A percentile compares a stretch with the other conserved stretches of the same genome.
phyloP scores from a whole-genome alignment of 495 filamentous ascomycete species.

The Echria macrotheca region DNA sequence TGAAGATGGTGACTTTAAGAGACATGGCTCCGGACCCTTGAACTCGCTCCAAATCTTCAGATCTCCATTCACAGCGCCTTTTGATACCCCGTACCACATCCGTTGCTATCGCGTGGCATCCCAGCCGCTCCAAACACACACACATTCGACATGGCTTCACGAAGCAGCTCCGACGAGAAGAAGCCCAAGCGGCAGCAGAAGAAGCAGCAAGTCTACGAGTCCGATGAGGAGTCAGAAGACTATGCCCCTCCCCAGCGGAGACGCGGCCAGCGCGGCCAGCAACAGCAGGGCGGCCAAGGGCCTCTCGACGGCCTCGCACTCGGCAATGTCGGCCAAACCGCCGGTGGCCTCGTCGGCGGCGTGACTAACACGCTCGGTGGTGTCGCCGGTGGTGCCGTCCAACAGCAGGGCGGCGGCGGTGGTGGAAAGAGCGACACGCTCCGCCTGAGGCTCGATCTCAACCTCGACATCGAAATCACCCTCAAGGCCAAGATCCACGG shows the following conservation, averaged over 20 bases:
- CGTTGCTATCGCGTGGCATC: background rate
- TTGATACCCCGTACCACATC: background rate
- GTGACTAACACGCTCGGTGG: slow-evolving; percentile 54
- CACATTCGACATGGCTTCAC: slow-evolving; percentile 29
- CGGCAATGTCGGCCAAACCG: slow-evolving; percentile 59
- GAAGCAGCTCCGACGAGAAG: slow-evolving; percentile 31
- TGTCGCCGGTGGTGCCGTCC: slow-evolving; percentile 43
- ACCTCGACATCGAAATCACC: slow-evolving; percentile 84
- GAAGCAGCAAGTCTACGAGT: slow-evolving; percentile 34
- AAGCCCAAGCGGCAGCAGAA: slow-evolving; percentile 26
- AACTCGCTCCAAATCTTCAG: background rate
- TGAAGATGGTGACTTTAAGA: slow-evolving; percentile 17
- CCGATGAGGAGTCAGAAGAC: slow-evolving; percentile 39
- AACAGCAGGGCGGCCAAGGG: slow-evolving; percentile 43
- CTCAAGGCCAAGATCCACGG: slow-evolving; percentile 92
- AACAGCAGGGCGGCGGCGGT: slow-evolving; percentile 45
- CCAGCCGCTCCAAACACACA: background rate
- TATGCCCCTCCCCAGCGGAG: slow-evolving; percentile 30
- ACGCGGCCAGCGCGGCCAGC: slow-evolving; percentile 32
- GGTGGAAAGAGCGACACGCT: slow-evolving; percentile 59
- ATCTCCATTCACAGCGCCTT: background rate
- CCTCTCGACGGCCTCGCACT: slow-evolving; percentile 56
- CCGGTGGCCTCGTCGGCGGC: slow-evolving; percentile 53
- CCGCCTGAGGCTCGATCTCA: slow-evolving; percentile 71
- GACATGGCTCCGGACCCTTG: slow-evolving; percentile 7